phyloP scores from a whole-genome alignment of 768 basidiomycete species.

The Termitomyces sp. region DNA sequence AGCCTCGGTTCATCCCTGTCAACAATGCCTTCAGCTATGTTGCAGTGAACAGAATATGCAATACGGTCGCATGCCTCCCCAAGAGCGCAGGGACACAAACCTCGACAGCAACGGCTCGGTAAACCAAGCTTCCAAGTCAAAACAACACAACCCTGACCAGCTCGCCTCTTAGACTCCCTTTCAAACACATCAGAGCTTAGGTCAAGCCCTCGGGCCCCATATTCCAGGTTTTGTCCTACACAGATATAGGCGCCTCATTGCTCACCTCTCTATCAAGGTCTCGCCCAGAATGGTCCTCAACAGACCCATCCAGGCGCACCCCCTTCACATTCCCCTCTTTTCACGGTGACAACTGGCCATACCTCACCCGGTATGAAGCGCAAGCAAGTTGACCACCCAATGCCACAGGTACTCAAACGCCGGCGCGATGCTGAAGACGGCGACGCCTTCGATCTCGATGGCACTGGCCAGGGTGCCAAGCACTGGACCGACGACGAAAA shows the following conservation, averaged over 20 bases:
- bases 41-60: slow-evolving; percentile 56
- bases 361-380: slow-evolving; percentile 42
- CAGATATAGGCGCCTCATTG: slow-evolving; percentile 20
- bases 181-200: slow-evolving; percentile 53
- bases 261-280: slow-evolving; percentile 34
- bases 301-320: slow-evolving; percentile 29
- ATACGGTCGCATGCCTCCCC: slow-evolving; percentile 51
- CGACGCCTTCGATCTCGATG: slow-evolving; percentile 41
- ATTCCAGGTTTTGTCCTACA: slow-evolving; percentile 32
- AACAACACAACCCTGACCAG: slow-evolving; percentile 22
- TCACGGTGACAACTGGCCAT: slow-evolving; percentile 26
- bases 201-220: slow-evolving; percentile 56
- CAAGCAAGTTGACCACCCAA: slow-evolving; percentile 40
- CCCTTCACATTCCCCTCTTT: slow-evolving; percentile 33
- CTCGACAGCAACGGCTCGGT: slow-evolving; percentile 59
- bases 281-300: slow-evolving; percentile 26
- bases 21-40: slow-evolving; percentile 18
- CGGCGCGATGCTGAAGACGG: slow-evolving; percentile 39
- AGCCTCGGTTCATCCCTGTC: slow-evolving; percentile 18
- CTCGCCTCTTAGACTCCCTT: slow-evolving; percentile 40
- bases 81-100: slow-evolving; percentile 49
- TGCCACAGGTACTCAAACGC: slow-evolving; percentile 38
- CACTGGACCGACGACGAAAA: slow-evolving; percentile 88
- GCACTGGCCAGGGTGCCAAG: slow-evolving; percentile 59
- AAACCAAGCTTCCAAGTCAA: slow-evolving; percentile 25